Conservation (phyloP, 2,329 filamentous ascomycete species). For the Aspergillus neoniger region DNA sequence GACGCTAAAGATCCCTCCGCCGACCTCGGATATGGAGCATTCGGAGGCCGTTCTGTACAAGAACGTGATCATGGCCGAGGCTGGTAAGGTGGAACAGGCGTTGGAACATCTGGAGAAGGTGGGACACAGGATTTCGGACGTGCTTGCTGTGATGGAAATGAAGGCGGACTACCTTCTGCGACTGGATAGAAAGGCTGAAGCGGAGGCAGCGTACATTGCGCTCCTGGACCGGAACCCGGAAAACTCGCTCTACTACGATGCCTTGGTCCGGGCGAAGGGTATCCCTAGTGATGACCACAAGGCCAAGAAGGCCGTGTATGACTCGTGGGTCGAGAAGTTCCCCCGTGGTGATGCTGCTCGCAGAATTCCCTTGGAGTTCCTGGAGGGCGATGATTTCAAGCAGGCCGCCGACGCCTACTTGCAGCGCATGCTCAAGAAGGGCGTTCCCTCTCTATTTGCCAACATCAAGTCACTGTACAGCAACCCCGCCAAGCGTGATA, state of each 20-base stretch:
- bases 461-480: conserved; percentile 93
- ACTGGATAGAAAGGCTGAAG: conserved; percentile 75
- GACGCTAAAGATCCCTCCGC: conserved; percentile 78
- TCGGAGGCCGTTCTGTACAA: conserved; percentile 95
- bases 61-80: conserved; percentile 89
- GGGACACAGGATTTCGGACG: conserved; percentile 77
- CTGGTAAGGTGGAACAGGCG: conserved; percentile 78
- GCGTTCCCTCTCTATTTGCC: conserved; percentile 92
- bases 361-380: conserved; percentile 85
- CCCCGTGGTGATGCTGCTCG: conserved; percentile 82
- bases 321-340: conserved; percentile 77
- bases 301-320: conserved; percentile 72
- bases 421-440: conserved; percentile 81
- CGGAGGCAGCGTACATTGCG: conserved; percentile 75
- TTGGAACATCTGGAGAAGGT: conserved; percentile 81
- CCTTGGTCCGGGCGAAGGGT: conserved; percentile 68
- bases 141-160: conserved; percentile 80
- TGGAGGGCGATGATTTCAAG: conserved; percentile 79
- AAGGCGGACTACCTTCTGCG: conserved; percentile 81
- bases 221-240: conserved; percentile 87
- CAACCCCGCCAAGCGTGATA: conserved; percentile 74
- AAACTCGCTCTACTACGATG: conserved; percentile 81
- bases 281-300: conserved; percentile 63
- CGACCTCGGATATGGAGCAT: conserved; percentile 81
- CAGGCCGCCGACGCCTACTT: conserved; percentile 77